Base-by-base conservation (phyloP, 495 filamentous ascomycete species). In the Haplographium delicatum region DNA sequence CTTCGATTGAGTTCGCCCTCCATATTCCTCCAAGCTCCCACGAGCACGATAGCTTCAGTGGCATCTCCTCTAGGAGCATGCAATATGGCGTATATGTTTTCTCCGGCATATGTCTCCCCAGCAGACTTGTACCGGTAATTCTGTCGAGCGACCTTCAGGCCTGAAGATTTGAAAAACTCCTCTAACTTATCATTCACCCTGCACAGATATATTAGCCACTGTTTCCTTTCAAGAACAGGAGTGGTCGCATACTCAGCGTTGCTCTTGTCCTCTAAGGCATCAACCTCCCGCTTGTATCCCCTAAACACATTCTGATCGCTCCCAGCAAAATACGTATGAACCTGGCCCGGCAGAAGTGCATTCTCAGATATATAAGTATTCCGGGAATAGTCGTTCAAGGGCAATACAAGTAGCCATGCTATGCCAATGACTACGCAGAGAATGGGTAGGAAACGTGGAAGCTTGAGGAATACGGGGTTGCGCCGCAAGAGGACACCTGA, bases 331-430 rank as follows among this genome's bases (percentile, higher is more conserved):
- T 98, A 97, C 0, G 94, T 95, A 68, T 97, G 90, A 10, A 97
- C 93, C 62, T 97, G 93, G 13, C 91, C 93, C 0, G 93, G 93
- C 15, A 98, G 74, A 7, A 98, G 82, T 15, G 93, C 93, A 67
- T 98, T 98, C 65, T 98, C 93, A 44, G 91, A 96, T 57, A 98
- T 93, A 68, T 98, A 97, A 9, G 93, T 98, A 38, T 78, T 72
- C 53, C 94, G 83, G 44, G 89, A 95, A 72, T 97, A 95, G 45
- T 89, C 79, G 67, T 98, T 76, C 44, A 96, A 79, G 25, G 93
- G 93, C n/a, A 98, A 82, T 18, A 96, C 75, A 28, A 95, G 80
- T 11, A 98, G 81, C 90, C 90, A 97, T 57, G 78, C 77, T n/a
- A 94, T 80, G 42, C 93, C 93, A 62, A 95, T 78, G 27, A 95